Evolutionary conservation across 345 rosid genomes (phyloP), one percentile per base, ranked within the genome.

Genomic region (Salix dunnii): DNA sequence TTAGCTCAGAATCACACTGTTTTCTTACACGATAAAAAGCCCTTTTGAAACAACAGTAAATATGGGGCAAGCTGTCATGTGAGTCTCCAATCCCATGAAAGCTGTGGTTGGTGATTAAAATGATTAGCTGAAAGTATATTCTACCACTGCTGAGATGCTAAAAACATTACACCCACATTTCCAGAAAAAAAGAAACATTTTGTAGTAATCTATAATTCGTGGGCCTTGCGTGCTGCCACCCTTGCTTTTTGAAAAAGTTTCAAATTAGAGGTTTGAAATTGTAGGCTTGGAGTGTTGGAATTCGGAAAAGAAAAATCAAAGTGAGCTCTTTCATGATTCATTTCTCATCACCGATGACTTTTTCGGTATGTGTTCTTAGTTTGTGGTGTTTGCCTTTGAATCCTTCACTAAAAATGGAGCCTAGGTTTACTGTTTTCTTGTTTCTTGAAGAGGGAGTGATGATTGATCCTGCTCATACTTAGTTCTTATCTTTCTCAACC

Each of bases 51-150:
- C n/a, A n/a, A n/a, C n/a, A n/a, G n/a, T n/a, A n/a, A n/a, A 43
- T 68, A 14, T 28, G 4, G 71, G 78, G 28, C 74, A 81, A 83
- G 75, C 21, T 78, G 84, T 75, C 76, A 78, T 73, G 86, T 68
- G 85, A 71, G 46, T 30, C 81, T 64, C 84, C 67, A 78, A 86
- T 83, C 86, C 83, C 88, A 67, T 80, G 75, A 73, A 78, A 81
- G 72, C 31, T 66, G 46, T 18, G 18, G 30, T 31, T 76, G 74
- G 87, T 79, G 91, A 78, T 76, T 72, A 78, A 69, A 82, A 86
- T 86, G 88, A 88, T 88, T 87, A 82, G 85, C 30, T 64, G 61
- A 77, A 81, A 85, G 76, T 80, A 76, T 69, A 55, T n/a, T n/a
- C 23, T 3, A 4, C 28, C 72, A 67, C 74, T 18, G 62, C 72